Evolutionary conservation across 2,329 filamentous ascomycete species (phyloP), one percentile per base, ranked within the genome.

Genomic region (Mycosphaerella sp.): DNA sequence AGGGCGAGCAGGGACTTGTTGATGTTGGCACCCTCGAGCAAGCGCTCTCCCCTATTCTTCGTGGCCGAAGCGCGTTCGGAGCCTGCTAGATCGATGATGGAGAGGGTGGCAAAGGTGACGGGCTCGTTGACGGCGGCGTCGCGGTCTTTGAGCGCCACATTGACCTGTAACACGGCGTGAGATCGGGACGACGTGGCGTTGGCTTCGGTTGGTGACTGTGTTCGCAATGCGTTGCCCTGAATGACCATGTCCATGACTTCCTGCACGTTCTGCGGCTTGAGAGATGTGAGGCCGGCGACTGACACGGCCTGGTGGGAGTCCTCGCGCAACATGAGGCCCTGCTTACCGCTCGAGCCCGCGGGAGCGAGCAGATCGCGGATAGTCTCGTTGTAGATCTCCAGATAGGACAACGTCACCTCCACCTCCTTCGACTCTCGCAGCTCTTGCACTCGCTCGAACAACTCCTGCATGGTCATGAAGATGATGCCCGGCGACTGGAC

Each of bases 221-320:
- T 98, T 40, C 93, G 85, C 70, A 86, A 89, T 62, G 94, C 87
- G 70, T 98, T 98, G 57, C 93, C 93, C 66, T 84, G 82, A 49
- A 98, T 86, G 66, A 98, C 96, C 80, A 98, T 96, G 65, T 98
- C 91, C 93, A 98, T 98, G 63, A 98, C 93, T 70, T 98, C 85
- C 66, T 94, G 82, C 12, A 97, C 93, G 66, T 91, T 88, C 61
- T 85, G 85, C 2, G 93, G 93, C 59, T 87, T 86, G 66, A 96
- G 89, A 64, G 89, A 96, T 2, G 89, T 93, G 40, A 98, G 76
- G 0, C 91, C 93, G 4, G 88, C 79, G 1, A 98, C 93, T 0
- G 88, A 93, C 6, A 98, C 93, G 9, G 87, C 82, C 68, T 95
- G 88, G 64, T 97, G 90, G 52, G 87, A 86, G 73, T 98, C 93